phyloP scores from a whole-genome alignment of 768 basidiomycete genomes.

The Tubosaeta sp. region DNA sequence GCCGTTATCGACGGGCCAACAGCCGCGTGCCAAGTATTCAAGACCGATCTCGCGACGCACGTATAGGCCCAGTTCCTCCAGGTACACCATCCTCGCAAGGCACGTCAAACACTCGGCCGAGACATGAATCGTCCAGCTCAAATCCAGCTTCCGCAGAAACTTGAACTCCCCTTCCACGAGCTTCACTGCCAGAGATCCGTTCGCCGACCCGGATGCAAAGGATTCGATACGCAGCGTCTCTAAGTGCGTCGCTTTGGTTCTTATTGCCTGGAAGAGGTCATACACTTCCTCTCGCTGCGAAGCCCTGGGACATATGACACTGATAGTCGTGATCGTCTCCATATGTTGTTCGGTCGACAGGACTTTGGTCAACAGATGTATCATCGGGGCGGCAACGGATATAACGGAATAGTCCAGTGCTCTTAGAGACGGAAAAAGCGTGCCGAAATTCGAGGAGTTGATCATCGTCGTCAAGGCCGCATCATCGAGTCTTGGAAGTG shows the following conservation, averaged over 20 bases:
- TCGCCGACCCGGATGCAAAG: slow-evolving; percentile 12
- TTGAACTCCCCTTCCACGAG: slow-evolving; percentile 15
- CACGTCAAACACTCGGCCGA: slow-evolving; percentile 20
- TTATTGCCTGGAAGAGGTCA: too few relatives aligned
- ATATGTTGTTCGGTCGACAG: slow-evolving; percentile 2
- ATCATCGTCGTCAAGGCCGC: slow-evolving; percentile 19
- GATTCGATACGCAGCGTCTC: slow-evolving; percentile 22
- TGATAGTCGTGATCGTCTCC: slow-evolving; percentile 17
- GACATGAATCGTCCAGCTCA: slow-evolving; percentile 23
- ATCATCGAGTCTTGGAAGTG: slow-evolving; percentile 21
- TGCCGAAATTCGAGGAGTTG: slow-evolving; percentile 16
- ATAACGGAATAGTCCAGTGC: slow-evolving; percentile 27
- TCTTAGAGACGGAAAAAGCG: slow-evolving; percentile 23
- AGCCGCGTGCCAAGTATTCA: too few relatives aligned
- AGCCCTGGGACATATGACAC: slow-evolving; percentile 23
- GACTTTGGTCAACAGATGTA: slow-evolving; percentile 12
- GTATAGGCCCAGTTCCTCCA: slow-evolving; percentile 21
- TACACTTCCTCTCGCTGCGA: slow-evolving; percentile 3
- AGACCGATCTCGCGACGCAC: too few relatives aligned
- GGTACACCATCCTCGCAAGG: slow-evolving; percentile 18
- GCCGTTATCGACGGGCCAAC: too few relatives aligned
- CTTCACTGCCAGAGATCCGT: slow-evolving; percentile 12
- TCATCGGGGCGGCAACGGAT: slow-evolving; percentile 17
- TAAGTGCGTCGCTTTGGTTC: slow-evolving; percentile 12
- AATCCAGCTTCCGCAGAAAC: slow-evolving; percentile 19